Evolutionary conservation across 2,329 filamentous ascomycete genomes (phyloP).

Genomic region (Meredithiella fracta): DNA sequence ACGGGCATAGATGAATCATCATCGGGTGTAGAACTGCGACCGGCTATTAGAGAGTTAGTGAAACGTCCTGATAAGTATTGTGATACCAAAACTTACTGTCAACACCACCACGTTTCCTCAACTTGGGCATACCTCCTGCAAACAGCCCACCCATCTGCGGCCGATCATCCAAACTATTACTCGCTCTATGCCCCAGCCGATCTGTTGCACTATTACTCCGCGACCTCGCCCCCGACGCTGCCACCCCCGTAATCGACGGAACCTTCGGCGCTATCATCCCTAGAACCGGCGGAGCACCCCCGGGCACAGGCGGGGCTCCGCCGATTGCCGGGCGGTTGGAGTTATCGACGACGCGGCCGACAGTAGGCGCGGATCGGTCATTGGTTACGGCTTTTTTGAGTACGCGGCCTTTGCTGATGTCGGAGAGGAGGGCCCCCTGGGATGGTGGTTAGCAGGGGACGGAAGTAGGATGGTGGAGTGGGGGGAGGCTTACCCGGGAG

Average conservation of each 20-base stretch:
- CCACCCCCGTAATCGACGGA: conserved; percentile 35
- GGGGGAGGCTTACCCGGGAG: conserved; percentile 28
- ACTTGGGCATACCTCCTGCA: conserved; percentile 85
- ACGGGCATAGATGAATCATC: conserved; percentile 1
- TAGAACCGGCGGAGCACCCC: conserved; percentile 30
- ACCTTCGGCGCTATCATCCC: conserved; percentile 69
- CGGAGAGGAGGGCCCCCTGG: conserved; percentile 70
- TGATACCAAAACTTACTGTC: conserved; percentile 30
- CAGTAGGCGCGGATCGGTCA: conserved; percentile 68
- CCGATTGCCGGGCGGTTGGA: conserved; percentile 42
- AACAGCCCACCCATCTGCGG: conserved; percentile 81
- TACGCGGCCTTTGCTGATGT: conserved; percentile 66
- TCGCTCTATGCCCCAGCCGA: conserved; percentile 22
- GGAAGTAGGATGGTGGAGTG: conserved; percentile 11
- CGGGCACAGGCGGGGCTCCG: conserved; percentile 58
- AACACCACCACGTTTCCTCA: conserved; percentile 74
- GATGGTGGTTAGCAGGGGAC: conserved; percentile 2
- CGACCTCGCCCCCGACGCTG: conserved; percentile 45
- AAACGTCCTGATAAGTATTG: background rate
- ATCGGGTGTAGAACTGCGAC: conserved; percentile 9
- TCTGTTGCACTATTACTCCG: conserved; percentile 72
- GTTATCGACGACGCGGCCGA: conserved; percentile 33
- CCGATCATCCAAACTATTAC: conserved; percentile 34
- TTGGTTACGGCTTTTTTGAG: conserved; percentile 83
- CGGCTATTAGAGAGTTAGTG: conserved; percentile 4